phyloP scores from a whole-genome alignment of 2,329 filamentous ascomycete genomes.

The Colletotrichum paranaense region DNA sequence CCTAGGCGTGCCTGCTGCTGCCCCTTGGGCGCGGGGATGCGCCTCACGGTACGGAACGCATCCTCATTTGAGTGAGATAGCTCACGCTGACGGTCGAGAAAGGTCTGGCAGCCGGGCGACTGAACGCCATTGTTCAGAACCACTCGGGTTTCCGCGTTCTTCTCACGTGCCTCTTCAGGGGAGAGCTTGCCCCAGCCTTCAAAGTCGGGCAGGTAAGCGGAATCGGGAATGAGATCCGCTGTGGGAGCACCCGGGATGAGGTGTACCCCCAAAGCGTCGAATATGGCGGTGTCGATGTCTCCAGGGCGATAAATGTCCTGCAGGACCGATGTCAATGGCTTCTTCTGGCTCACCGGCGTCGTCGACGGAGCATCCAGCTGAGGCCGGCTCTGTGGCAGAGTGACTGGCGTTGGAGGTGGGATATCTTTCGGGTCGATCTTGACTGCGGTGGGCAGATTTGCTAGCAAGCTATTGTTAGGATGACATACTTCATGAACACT shows the following conservation, averaged over 20 bases:
- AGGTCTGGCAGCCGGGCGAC: conserved; percentile 68
- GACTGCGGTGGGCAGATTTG: conserved; percentile 38
- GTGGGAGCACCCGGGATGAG: conserved; percentile 62
- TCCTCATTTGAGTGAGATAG: conserved; percentile 66
- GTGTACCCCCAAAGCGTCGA: conserved; percentile 68
- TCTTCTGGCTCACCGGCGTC: conserved; percentile 38
- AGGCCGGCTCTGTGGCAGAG: conserved; percentile 58
- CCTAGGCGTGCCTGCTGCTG: conserved; percentile 66
- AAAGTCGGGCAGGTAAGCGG: conserved; percentile 64
- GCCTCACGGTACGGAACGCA: conserved; percentile 71
- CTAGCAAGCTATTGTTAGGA: conserved; percentile 37
- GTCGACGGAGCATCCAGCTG: conserved; percentile 34
- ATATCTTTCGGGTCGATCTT: conserved; percentile 61
- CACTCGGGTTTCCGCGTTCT: conserved; percentile 59
- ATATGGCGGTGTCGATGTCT: conserved; percentile 60
- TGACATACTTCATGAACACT: background rate
- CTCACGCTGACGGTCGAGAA: conserved; percentile 68
- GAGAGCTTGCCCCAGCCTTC: conserved; percentile 61
- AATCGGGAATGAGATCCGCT: conserved; percentile 64
- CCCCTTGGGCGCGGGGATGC: conserved; percentile 65
- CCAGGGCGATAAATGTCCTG: conserved; percentile 64
- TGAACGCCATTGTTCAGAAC: conserved; percentile 63
- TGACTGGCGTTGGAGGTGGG: conserved; percentile 66
- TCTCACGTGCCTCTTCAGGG: conserved; percentile 59
- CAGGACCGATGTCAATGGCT: conserved; percentile 61